Conservation (phyloP, 2,329 filamentous ascomycete genomes). For the Trichoderma atroviride region DNA sequence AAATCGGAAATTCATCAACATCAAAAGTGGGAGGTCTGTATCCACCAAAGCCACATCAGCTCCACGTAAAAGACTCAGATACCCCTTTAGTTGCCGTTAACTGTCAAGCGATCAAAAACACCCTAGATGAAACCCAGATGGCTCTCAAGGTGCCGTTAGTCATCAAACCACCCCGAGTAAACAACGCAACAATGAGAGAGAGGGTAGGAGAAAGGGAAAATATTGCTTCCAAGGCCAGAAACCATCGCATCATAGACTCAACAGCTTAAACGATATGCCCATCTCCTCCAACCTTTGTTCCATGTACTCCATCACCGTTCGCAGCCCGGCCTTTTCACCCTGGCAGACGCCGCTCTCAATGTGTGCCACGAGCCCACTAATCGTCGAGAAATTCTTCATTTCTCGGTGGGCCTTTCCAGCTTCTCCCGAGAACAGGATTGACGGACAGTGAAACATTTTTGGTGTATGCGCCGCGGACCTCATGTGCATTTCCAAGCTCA, state of each 20-base stretch:
- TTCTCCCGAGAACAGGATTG: neutral
- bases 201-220: neutral
- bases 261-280: neutral
- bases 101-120: neutral
- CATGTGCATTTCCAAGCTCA: neutral
- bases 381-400: slow-evolving; percentile 23
- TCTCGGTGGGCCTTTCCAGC: neutral
- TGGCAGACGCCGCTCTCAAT: slow-evolving; percentile 27
- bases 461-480: neutral
- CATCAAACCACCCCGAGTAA: neutral
- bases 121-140: neutral
- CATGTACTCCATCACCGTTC: slow-evolving; percentile 7
- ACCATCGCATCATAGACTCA: neutral
- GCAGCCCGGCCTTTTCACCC: neutral
- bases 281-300: slow-evolving; percentile 5
- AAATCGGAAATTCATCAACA: neutral
- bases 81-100: neutral
- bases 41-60: neutral
- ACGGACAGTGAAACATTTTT: slow-evolving; percentile 19
- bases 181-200: neutral
- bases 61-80: neutral
- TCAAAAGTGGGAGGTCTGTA: neutral
- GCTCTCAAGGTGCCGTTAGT: neutral
- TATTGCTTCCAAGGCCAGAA: neutral
- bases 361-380: slow-evolving; percentile 28